These are phyloP conservation scores for Neophaeococcomyces aloes DNA, from an alignment of 2,329 filamentous ascomycete species.

Conservation along the genomic window DNA sequence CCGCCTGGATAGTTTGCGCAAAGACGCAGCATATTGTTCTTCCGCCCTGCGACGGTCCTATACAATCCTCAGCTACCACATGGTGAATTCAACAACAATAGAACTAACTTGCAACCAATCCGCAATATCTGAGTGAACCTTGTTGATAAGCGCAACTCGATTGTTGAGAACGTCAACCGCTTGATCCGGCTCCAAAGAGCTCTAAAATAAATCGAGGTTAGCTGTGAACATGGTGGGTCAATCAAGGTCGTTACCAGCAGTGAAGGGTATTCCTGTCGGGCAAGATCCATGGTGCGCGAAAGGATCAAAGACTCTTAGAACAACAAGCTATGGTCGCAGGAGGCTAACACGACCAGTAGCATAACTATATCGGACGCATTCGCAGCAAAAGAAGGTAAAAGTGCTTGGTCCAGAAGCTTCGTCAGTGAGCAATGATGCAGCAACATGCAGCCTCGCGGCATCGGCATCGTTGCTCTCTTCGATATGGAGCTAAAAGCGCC, in stretches of 20 bases:
- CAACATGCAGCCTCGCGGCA: no score
- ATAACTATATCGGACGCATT: background rate
- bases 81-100: conserved; percentile 1
- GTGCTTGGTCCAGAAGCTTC: no score
- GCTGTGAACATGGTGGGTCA: background rate
- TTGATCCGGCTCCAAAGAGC: conserved; percentile 67
- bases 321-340: background rate
- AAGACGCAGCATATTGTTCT: conserved; percentile 71
- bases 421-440: no score
- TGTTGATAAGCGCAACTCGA: conserved; percentile 74
- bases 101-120: conserved; percentile 82
- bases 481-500: no score
- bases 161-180: conserved; percentile 75
- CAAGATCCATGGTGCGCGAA: conserved; percentile 5
- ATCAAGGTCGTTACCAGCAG: background rate
- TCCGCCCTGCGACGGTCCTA: conserved; percentile 89
- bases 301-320: background rate
- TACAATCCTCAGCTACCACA: conserved; percentile 11
- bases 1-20: conserved; percentile 69
- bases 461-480: no score
- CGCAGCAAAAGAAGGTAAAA: background rate
- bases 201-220: conserved; percentile 43
- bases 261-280: conserved; percentile 6
- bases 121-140: conserved; percentile 80
- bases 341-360: background rate